A percentile compares a stretch with the other conserved stretches of the same genome.
phyloP scores from a whole-genome alignment of 1,284 basidiomycete genomes.

The Leccinum subspadiceum region DNA sequence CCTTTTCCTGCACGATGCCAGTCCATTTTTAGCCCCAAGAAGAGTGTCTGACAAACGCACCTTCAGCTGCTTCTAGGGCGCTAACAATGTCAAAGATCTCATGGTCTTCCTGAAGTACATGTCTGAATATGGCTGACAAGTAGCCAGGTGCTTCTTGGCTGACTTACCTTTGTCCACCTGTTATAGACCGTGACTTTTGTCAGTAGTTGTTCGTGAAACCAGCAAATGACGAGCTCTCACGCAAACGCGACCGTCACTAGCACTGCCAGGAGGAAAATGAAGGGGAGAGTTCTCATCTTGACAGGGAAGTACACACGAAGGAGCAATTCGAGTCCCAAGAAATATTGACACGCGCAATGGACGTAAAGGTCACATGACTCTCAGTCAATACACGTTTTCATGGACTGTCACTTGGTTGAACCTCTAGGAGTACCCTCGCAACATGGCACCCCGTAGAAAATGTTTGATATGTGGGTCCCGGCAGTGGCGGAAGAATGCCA shows the following conservation, averaged over 20 bases:
- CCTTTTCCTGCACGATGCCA: slow-evolving; percentile 60
- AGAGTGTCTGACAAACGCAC: slow-evolving; percentile 35
- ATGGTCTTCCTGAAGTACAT: slow-evolving; percentile 69
- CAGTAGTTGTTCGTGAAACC: background rate
- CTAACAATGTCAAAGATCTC: slow-evolving; percentile 96
- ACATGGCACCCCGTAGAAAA: slow-evolving; percentile 55
- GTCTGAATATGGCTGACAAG: slow-evolving; percentile 11
- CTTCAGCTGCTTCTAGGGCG: slow-evolving; percentile 79
- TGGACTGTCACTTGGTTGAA: background rate
- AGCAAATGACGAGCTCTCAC: slow-evolving; percentile 36
- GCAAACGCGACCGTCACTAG: slow-evolving; percentile 45
- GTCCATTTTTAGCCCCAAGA: slow-evolving; percentile 3
- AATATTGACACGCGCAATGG: background rate
- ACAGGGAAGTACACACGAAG: background rate
- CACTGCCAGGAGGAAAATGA: slow-evolving; percentile 41
- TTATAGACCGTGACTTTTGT: background rate
- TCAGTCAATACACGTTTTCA: background rate
- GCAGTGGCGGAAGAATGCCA: slow-evolving; percentile 76
- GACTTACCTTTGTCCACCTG: slow-evolving; percentile 69
- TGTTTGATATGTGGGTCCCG: slow-evolving; percentile 73
- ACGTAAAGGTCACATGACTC: slow-evolving; percentile 20
- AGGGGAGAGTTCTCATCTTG: slow-evolving; percentile 41
- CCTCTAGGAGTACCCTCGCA: too few relatives aligned
- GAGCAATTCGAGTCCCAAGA: background rate
- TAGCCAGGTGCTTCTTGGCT: background rate